These are phyloP conservation scores for Saccharomycopsis lassenensis DNA, from an alignment of 805 yeast genomes.

Conservation along the genomic window DNA sequence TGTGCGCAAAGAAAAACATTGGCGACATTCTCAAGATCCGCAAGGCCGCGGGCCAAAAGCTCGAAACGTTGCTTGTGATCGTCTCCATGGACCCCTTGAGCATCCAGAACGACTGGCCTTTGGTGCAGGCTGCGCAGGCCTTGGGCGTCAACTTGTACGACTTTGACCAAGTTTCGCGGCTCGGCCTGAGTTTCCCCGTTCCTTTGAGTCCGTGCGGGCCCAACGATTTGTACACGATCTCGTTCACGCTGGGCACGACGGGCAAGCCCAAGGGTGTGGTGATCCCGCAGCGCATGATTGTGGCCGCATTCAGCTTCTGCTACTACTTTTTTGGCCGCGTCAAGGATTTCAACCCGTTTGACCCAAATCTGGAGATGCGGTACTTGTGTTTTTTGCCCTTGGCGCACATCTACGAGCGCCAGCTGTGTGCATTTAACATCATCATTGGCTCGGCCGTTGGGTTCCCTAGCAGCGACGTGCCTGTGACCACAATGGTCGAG, in stretches of 20 bases:
- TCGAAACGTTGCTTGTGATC: slow-evolving; percentile 30
- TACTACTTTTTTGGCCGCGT: slow-evolving; percentile 14
- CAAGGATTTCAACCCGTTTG: slow-evolving; percentile 25
- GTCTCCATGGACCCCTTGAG: slow-evolving; percentile 36
- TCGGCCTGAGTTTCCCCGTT: slow-evolving; percentile 29
- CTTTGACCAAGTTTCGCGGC: slow-evolving; percentile 23
- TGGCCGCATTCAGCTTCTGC: slow-evolving; percentile 28
- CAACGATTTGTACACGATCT: slow-evolving; percentile 45
- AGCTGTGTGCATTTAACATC: slow-evolving; percentile 26
- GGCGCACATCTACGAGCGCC: slow-evolving; percentile 44
- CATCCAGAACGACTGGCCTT: slow-evolving; percentile 21
- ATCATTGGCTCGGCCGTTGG: slow-evolving; percentile 30
- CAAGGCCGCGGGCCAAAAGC: slow-evolving; percentile 22
- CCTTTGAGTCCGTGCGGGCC: slow-evolving; percentile 37
- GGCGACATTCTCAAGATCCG: slow-evolving; percentile 31
- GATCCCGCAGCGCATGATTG: slow-evolving; percentile 33
- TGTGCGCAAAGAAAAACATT: slow-evolving; percentile 37
- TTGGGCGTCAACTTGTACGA: slow-evolving; percentile 21
- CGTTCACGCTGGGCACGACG: slow-evolving; percentile 70
- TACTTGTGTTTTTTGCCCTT: slow-evolving; percentile 37
- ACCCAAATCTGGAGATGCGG: no score
- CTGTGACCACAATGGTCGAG: slow-evolving; percentile 35
- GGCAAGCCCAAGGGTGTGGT: slow-evolving; percentile 68
- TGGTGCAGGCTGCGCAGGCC: slow-evolving; percentile 21
- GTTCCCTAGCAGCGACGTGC: slow-evolving; percentile 34